phyloP scores from a whole-genome alignment of 2,329 filamentous ascomycete species.

The Epichloe sp. region DNA sequence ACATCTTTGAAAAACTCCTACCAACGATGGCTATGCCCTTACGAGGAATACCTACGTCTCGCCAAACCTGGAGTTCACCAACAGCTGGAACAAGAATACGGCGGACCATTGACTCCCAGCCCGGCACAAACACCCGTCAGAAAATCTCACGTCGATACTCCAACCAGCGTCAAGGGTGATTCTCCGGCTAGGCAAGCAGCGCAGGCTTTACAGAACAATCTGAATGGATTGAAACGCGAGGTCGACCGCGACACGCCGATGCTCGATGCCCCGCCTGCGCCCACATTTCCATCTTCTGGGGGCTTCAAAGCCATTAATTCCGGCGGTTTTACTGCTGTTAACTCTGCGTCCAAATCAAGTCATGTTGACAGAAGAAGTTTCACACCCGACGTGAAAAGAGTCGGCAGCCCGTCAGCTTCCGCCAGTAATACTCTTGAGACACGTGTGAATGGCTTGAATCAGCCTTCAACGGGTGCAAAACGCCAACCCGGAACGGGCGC shows the following conservation, averaged over 20 bases:
- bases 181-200: slow-evolving; percentile 52
- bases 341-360: slow-evolving; percentile 54
- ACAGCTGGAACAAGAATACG: slow-evolving; percentile 84
- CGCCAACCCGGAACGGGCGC: slow-evolving; percentile 51
- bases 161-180: slow-evolving; percentile 44
- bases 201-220: slow-evolving; percentile 36
- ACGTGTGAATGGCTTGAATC: slow-evolving; percentile 39
- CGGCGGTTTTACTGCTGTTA: slow-evolving; percentile 62
- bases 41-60: slow-evolving; percentile 83
- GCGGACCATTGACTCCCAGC: slow-evolving; percentile 75
- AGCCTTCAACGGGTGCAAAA: slow-evolving; percentile 52
- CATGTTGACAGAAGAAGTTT: slow-evolving; percentile 47
- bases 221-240: slow-evolving; percentile 33
- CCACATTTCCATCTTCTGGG: slow-evolving; percentile 20
- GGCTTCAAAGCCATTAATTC: slow-evolving; percentile 23
- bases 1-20: slow-evolving; percentile 98
- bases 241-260: slow-evolving; percentile 35
- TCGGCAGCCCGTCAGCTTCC: slow-evolving; percentile 49
- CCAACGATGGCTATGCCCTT: slow-evolving; percentile 90
- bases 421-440: slow-evolving; percentile 53
- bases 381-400: slow-evolving; percentile 45
- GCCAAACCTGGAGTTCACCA: slow-evolving; percentile 96
- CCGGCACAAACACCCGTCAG: slow-evolving; percentile 58
- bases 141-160: slow-evolving; percentile 46
- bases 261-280: slow-evolving; percentile 29